Evolutionary conservation across 208 protist genomes (phyloP), one percentile per base, ranked within the genome.

Genomic region (Wallacemonas sp.): DNA sequence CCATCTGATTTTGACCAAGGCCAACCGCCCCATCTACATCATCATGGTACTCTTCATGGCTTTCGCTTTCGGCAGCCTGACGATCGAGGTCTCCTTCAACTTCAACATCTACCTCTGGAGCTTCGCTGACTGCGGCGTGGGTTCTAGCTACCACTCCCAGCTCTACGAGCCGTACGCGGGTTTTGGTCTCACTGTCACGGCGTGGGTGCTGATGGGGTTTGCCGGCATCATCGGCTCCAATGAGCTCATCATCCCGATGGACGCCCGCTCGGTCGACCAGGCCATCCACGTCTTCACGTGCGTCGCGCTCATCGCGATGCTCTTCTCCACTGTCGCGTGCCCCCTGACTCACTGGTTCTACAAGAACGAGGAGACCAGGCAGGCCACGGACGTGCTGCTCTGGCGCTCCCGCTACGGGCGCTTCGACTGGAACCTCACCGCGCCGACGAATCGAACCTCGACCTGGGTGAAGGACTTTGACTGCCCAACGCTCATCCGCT

Each of bases 281-380:
- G 65, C 65, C 62, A 72, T 77, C 44, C 62, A 81, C 52, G 17
- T 58, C 49, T 90, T 81, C 68, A 72, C 73, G 12, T 52, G 81
- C 39, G 70, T 87, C 39, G 54, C 81, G 14, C 72, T 93, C 38
- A 56, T 79, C 24, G 65, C 69, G 24, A 80, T 93, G 52, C 66
- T 90, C 29, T 83, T 93, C 57, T 55, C 78, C 24, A 60, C 74
- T 32, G 72, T 90, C 14, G 30, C 72, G n/a, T 87, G 74, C 73
- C 74, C 77, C 32, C 80, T 88, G 54, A 49, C 83, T 9, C 83
- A 89, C 65, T 93, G 83, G 77, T 85, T 83, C 70, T 93, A 90
- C 79, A 93, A 93, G 74, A 55, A 84, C 67, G 68, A 54, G 41
- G 62, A 36, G 19, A 87, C 72, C 34, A 69, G 61, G 38, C 64